Percentiles rank a stretch among this genome's conserved stretches.
Evolutionary conservation across 768 basidiomycete genomes (phyloP).

Genomic region (Russula lepida): DNA sequence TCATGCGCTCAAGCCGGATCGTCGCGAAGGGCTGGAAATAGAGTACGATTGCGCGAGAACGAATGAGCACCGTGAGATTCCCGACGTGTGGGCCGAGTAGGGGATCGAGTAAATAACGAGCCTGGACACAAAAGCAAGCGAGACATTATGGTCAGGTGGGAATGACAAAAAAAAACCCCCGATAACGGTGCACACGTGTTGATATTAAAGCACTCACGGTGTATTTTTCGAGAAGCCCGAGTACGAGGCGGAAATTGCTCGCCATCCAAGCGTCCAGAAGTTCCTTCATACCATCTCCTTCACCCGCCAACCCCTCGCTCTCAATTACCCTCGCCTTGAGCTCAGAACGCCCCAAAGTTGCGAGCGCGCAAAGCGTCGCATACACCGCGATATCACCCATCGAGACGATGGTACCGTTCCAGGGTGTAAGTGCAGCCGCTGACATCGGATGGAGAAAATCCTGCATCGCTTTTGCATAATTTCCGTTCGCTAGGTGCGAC

Average conservation of each 20-base stretch:
- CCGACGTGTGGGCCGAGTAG: conserved; percentile 64
- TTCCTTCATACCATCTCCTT: conserved; percentile 42
- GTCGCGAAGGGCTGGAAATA: conserved; percentile 89
- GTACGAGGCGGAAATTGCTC: conserved; percentile 77
- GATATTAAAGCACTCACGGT: conserved; percentile 53
- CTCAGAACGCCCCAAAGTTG: conserved; percentile 58
- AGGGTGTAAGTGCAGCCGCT: conserved; percentile 61
- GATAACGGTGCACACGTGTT: too few species aligned
- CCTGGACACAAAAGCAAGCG: conserved; percentile 39
- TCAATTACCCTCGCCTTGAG: conserved; percentile 64
- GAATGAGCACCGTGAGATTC: conserved; percentile 59
- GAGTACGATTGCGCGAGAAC: conserved; percentile 68
- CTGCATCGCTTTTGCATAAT: conserved; percentile 75
- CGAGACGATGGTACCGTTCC: conserved; percentile 75
- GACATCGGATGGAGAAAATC: conserved; percentile 63
- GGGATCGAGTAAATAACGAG: conserved; percentile 69
- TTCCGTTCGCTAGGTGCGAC: conserved; percentile 58
- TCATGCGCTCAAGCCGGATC: conserved; percentile 78
- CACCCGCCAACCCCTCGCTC: conserved; percentile 13
- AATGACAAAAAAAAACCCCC: background rate
- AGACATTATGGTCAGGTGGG: background rate
- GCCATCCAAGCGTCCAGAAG: conserved; percentile 79
- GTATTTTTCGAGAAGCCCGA: conserved; percentile 63
- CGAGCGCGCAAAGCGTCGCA: conserved; percentile 75
- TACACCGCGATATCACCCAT: conserved; percentile 83